These are phyloP conservation scores for Penicillium crystallinum DNA, from an alignment of 495 filamentous ascomycete genomes.

Conservation along the genomic window DNA sequence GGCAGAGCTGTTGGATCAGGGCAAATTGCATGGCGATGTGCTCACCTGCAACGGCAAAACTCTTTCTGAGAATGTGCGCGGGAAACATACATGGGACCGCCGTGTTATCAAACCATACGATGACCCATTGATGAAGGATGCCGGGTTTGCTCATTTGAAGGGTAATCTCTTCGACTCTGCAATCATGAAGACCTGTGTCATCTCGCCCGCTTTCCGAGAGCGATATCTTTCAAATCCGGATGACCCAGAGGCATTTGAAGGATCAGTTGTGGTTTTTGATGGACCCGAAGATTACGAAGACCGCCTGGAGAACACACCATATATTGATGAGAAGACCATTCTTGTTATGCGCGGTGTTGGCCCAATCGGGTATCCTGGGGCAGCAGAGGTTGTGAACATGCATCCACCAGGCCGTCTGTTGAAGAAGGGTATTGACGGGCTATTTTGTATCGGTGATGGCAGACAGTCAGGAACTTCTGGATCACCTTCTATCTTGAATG, in stretches of 20 bases:
- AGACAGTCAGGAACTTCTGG: constrained; percentile 53
- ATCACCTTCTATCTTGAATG: constrained; percentile 51
- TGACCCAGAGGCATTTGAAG: constrained; percentile 50
- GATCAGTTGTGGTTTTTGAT: constrained; percentile 47
- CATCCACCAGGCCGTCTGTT: constrained; percentile 45
- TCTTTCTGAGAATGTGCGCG: constrained; percentile 37
- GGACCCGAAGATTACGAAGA: constrained; percentile 49
- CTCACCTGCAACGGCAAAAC: constrained; percentile 44
- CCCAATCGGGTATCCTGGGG: constrained; percentile 50
- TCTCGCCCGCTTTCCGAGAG: constrained; percentile 43
- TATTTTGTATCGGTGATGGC: constrained; percentile 54
- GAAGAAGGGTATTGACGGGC: constrained; percentile 41
- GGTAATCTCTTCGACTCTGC: constrained; percentile 50
- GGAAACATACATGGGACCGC: constrained; percentile 41
- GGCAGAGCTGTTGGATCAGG: constrained; percentile 46
- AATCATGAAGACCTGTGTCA: constrained; percentile 55
- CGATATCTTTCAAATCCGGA: constrained; percentile 45
- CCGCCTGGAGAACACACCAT: constrained; percentile 41
- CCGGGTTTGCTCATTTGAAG: constrained; percentile 47
- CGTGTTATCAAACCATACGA: constrained; percentile 40
- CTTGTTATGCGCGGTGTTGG: constrained; percentile 52
- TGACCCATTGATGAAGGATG: constrained; percentile 43
- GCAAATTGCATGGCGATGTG: constrained; percentile 34
- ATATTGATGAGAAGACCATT: constrained; percentile 46
- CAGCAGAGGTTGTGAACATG: constrained; percentile 56